Evolutionary conservation across 345 rosid genomes (phyloP), one percentile per base, ranked within the genome.

Genomic region (Brassica carinata): DNA sequence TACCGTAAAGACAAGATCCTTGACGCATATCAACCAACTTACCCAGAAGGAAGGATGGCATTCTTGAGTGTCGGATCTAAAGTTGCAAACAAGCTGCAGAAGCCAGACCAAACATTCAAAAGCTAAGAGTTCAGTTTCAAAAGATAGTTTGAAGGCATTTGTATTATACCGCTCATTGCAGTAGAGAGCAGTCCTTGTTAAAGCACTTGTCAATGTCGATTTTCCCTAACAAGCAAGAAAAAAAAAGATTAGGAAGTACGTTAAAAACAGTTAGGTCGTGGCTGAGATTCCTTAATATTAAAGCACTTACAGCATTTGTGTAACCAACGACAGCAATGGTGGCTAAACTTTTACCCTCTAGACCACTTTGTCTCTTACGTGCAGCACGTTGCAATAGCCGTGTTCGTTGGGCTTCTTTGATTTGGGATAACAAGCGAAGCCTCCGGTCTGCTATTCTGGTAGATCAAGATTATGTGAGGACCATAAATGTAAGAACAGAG

Each of bases 261-360:
- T 5, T 59, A 45, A 57, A n/a, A 62, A 75, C 11, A 26, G 11
- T 68, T 63, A 63, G 65, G 18, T 34, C 36, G 29, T 68, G 34
- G 72, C 15, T 15, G 74, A 68, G 65, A 79, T 3, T 51, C 31
- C 15, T 5, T 53, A 40, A 65, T 69, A 81, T 59, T 64, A 67
- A 69, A 78, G 79, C 71, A 86, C 93, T 80, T 89, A 95, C 97
- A 84, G 97, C 98, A 85, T 95, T 95, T 65, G 99, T 93, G 91
- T 95, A 95, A 11, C 97, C 99, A 23, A 95, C 99, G 73, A 93
- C 90, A 69, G 99, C 99, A 72, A 95, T 86, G 68, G 96, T 93
- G 31, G 90, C 85, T 83, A 92, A 83, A 80, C 80, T 81, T 68
- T 76, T 86, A 67, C 88, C 88, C 63, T 75, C 69, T 15, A 77